A percentile compares a stretch with the other conserved stretches of the same genome.
Conservation (phyloP, 2,329 filamentous ascomycete genomes). For the Aspergillus sp. region DNA sequence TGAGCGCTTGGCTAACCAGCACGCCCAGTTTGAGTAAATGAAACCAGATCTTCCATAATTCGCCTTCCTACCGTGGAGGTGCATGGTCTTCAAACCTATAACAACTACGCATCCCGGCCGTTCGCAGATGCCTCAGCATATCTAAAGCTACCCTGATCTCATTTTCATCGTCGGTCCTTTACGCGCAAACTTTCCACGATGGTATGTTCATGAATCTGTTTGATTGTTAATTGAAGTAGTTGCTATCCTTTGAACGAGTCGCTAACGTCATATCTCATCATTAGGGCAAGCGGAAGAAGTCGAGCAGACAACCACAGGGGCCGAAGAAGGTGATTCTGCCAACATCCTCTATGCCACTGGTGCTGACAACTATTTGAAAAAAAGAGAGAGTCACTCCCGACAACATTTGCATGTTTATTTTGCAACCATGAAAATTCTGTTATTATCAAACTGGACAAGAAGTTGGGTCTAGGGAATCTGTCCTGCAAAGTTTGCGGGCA, state of each 20-base stretch:
- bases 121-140: neutral
- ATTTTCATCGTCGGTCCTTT: neutral
- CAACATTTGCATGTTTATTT: constrained; percentile 93
- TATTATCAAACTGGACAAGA: constrained; percentile 89
- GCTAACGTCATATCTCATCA: neutral
- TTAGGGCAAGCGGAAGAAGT: constrained; percentile 89
- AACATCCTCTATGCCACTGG: neutral
- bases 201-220: neutral
- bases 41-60: neutral
- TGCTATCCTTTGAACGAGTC: neutral
- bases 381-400: constrained; percentile 53
- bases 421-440: constrained; percentile 97
- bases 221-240: neutral
- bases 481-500: constrained; percentile 93
- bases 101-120: neutral
- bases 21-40: neutral
- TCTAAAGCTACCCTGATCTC: neutral
- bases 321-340: constrained; percentile 69
- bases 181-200: neutral
- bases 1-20: neutral
- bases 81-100: neutral
- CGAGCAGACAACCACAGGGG: constrained; percentile 75
- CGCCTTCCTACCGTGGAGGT: neutral
- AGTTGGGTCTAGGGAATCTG: constrained; percentile 78
- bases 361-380: constrained; percentile 3